phyloP scores from a whole-genome alignment of 176 grass and related monocot genomes.

The Zizania latifolia region DNA sequence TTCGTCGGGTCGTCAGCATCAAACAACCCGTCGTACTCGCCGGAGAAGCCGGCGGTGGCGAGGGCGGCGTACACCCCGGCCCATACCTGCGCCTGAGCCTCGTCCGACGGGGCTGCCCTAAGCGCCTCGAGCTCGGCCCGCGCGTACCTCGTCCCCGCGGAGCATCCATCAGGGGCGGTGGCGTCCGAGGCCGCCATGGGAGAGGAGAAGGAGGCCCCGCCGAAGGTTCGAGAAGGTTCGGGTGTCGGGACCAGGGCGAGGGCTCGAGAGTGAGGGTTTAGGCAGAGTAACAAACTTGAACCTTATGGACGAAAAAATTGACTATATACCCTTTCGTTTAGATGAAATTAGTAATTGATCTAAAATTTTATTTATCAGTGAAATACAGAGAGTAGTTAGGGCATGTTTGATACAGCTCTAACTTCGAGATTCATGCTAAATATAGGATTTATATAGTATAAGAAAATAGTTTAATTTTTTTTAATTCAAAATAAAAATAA shows the following conservation, averaged over 20 bases:
- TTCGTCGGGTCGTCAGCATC: background rate
- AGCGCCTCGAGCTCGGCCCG: constrained; percentile 48
- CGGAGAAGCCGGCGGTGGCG: constrained; percentile 31
- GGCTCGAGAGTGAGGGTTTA: background rate
- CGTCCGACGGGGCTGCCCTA: background rate
- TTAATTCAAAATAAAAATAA: too few relatives aligned
- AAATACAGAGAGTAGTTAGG: too few relatives aligned
- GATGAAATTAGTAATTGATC: too few relatives aligned
- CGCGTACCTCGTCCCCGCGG: constrained; percentile 13
- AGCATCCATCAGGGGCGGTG: background rate
- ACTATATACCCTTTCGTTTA: too few relatives aligned
- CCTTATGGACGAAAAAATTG: too few relatives aligned
- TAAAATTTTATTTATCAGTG: too few relatives aligned
- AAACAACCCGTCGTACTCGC: constrained; percentile 47
- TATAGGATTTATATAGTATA: too few relatives aligned
- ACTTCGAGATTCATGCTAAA: too few relatives aligned
- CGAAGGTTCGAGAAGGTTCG: too few relatives aligned
- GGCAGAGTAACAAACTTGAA: too few relatives aligned
- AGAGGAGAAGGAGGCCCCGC: background rate
- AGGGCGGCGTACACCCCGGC: constrained; percentile 47
- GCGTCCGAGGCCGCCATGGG: background rate
- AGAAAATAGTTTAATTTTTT: too few relatives aligned
- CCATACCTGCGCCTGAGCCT: constrained; percentile 43
- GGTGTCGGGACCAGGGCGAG: background rate
- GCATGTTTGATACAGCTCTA: too few relatives aligned